Evolutionary conservation across 805 yeast species (phyloP).

Genomic region (Metschnikowia continentalis): DNA sequence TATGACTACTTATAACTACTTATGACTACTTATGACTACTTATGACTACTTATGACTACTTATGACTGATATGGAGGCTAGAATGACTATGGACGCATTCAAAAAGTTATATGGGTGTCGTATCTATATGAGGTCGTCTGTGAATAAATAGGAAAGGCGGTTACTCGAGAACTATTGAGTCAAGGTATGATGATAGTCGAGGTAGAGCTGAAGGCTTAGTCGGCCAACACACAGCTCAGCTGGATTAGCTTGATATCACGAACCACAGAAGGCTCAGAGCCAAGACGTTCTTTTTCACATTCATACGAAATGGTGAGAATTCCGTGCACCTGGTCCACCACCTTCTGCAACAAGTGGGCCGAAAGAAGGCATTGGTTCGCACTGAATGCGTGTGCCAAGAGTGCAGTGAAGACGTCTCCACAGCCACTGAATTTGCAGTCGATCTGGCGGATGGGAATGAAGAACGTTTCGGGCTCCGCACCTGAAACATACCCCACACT

Average conservation of each 20-base stretch:
- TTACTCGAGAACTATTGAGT: too few species aligned
- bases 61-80: too few species aligned
- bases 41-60: too few species aligned
- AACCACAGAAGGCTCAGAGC: slow-evolving; percentile 21
- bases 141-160: too few species aligned
- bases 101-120: too few species aligned
- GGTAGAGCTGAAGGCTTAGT: slow-evolving; percentile 5
- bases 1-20: too few species aligned
- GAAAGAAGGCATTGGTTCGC: slow-evolving; percentile 20
- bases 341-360: slow-evolving; percentile 24
- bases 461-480: slow-evolving; percentile 19
- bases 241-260: slow-evolving; percentile 34
- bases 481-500: slow-evolving; percentile 33
- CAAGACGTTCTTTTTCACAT: slow-evolving; percentile 11
- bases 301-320: slow-evolving; percentile 29
- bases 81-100: too few species aligned
- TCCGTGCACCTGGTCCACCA: slow-evolving; percentile 24
- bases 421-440: slow-evolving; percentile 67
- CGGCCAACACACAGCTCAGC: slow-evolving; percentile 29
- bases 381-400: slow-evolving; percentile 49
- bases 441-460: slow-evolving; percentile 44
- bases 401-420: slow-evolving; percentile 68
- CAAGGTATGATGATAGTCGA: too few species aligned
- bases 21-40: too few species aligned
- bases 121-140: too few species aligned